A percentile compares a stretch with the other conserved stretches of the same genome.
Conservation (phyloP, 1,284 basidiomycete genomes). For the Ceratobasidium sp. region DNA sequence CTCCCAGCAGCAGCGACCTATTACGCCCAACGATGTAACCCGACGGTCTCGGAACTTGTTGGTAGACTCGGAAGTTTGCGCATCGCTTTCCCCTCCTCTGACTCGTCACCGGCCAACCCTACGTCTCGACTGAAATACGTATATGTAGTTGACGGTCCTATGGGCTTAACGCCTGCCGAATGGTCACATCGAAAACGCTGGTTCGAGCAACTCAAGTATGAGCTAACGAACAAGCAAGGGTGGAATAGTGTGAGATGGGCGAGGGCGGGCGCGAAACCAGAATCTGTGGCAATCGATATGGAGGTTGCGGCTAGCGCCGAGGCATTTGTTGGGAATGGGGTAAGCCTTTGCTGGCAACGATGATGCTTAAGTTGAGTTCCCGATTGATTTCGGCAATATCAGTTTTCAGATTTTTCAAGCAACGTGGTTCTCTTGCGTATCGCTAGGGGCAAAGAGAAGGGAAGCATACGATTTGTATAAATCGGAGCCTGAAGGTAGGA, state of each 20-base stretch:
- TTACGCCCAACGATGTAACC: conserved; percentile 36
- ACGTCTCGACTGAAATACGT: conserved; percentile 25
- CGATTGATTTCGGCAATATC: neutral
- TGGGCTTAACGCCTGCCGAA: conserved; percentile 8
- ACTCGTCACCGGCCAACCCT: neutral
- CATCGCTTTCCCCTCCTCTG: neutral
- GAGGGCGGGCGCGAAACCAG: conserved; percentile 28
- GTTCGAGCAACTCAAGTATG: conserved; percentile 33
- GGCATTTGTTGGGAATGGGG: conserved; percentile 33
- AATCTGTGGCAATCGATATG: conserved; percentile 35
- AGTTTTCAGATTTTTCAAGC: conserved; percentile 43
- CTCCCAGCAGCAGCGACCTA: conserved; percentile 12
- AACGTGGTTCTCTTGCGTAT: conserved; percentile 32
- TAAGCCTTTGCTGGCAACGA: neutral
- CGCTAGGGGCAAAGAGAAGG: neutral
- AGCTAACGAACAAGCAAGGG: conserved; percentile 26
- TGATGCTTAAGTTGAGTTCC: neutral
- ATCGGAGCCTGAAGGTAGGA: too few relatives aligned
- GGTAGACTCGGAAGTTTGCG: conserved; percentile 30
- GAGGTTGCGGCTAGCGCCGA: conserved; percentile 25
- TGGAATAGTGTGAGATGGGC: conserved; percentile 42
- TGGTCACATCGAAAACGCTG: conserved; percentile 36
- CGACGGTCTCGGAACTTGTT: conserved; percentile 23
- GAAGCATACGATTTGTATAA: conserved; percentile 33
- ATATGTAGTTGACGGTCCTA: conserved; percentile 36